A percentile compares a stretch with the other conserved stretches of the same genome.
These are phyloP conservation scores for Myriosclerotinia duriaeana DNA, from an alignment of 2,329 filamentous ascomycete genomes.

Conservation along the genomic window DNA sequence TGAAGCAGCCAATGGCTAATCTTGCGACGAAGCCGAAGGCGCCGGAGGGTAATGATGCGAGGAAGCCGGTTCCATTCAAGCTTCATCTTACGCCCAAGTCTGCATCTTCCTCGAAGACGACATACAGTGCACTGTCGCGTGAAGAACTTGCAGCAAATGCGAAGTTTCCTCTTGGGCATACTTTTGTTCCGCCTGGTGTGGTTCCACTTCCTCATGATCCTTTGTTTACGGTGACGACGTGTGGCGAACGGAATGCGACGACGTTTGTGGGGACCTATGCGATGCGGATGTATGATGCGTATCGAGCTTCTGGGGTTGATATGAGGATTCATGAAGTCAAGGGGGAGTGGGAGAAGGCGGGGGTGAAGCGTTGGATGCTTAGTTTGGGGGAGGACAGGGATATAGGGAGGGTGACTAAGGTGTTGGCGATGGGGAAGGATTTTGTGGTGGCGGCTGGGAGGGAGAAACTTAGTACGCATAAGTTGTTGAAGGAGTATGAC, in stretches of 20 bases:
- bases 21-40: background rate
- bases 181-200: background rate
- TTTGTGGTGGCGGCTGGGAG: background rate
- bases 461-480: background rate
- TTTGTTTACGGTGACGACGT: conserved; percentile 5
- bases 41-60: background rate
- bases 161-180: conserved; percentile 20
- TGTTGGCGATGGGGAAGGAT: background rate
- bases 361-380: conserved; percentile 4
- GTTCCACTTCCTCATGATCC: background rate
- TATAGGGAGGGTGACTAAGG: background rate
- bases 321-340: background rate
- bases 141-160: background rate
- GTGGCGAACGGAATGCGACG: background rate
- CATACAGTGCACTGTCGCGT: background rate
- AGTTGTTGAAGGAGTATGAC: conserved; percentile 9
- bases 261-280: conserved; percentile 8
- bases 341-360: conserved; percentile 8
- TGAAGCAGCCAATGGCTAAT: background rate
- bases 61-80: background rate
- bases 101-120: background rate
- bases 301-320: conserved; percentile 5
- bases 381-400: conserved; percentile 8
- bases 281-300: conserved; percentile 4
- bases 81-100: background rate